phyloP scores from a whole-genome alignment of 1,284 basidiomycete genomes.

The Cutaneotrichosporon curvatum region DNA sequence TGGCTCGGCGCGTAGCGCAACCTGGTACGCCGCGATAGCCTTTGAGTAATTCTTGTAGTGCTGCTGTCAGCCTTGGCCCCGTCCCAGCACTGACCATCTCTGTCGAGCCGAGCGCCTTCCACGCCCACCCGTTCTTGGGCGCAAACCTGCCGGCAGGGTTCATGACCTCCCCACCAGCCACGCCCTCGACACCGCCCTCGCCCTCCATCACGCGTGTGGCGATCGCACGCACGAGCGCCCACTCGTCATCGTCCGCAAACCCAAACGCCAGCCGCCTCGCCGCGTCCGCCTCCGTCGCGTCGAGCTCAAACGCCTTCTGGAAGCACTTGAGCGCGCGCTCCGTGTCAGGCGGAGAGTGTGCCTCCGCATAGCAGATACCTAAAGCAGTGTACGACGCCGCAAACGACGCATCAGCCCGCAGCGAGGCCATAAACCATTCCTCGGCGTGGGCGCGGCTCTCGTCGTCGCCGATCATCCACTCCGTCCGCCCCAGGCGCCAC shows the following conservation, averaged over 20 bases:
- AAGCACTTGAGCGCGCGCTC: constrained; percentile 89
- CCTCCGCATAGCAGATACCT: constrained; percentile 79
- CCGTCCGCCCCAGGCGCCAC: constrained; percentile 73
- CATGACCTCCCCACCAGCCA: constrained; percentile 51
- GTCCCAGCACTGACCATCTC: constrained; percentile 61
- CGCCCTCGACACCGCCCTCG: constrained; percentile 69
- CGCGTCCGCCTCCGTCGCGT: constrained; percentile 78
- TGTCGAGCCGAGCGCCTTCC: constrained; percentile 92
- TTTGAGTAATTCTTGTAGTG: constrained; percentile 64
- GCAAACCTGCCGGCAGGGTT: constrained; percentile 51
- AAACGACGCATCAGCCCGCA: constrained; percentile 69
- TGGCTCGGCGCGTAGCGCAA: constrained; percentile 72
- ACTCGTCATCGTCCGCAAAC: constrained; percentile 88
- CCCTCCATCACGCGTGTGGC: constrained; percentile 86
- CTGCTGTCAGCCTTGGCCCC: constrained; percentile 45
- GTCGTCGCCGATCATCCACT: constrained; percentile 60
- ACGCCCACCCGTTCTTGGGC: constrained; percentile 89
- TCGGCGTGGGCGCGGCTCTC: constrained; percentile 58
- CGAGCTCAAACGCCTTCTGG: constrained; percentile 96
- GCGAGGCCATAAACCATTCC: constrained; percentile 70
- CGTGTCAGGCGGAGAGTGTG: constrained; percentile 64
- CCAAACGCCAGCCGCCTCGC: constrained; percentile 76
- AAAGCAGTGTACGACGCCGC: constrained; percentile 91
- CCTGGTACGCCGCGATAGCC: constrained; percentile 81
- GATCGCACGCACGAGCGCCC: constrained; percentile 92